phyloP scores from a whole-genome alignment of 1,139 yeast genomes.

The Suhomyces kunorum region DNA sequence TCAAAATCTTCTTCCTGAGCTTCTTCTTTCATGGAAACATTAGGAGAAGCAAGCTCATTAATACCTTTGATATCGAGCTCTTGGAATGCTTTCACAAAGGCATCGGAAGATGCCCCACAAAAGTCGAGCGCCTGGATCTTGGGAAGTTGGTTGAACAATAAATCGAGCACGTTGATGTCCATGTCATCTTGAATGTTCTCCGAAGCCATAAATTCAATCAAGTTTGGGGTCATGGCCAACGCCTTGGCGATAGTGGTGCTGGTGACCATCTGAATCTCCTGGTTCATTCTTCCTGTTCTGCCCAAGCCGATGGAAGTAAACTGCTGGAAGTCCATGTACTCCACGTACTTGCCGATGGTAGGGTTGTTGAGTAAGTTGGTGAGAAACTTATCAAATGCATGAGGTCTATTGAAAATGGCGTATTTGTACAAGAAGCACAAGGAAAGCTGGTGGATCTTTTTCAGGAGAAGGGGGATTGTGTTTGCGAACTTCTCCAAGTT shows the following conservation, averaged over 20 bases:
- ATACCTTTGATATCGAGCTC: conserved; percentile 29
- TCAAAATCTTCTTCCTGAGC: conserved; percentile 9
- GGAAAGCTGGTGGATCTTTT: conserved; percentile 34
- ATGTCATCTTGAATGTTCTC: conserved; percentile 88
- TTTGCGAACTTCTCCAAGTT: conserved; percentile 46
- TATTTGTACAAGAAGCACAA: conserved; percentile 57
- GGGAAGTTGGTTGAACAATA: conserved; percentile 60
- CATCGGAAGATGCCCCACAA: conserved; percentile 79
- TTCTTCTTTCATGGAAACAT: conserved; percentile 12
- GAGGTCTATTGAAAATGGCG: conserved; percentile 77
- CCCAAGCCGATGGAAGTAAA: conserved; percentile 91
- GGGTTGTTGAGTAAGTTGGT: conserved; percentile 52
- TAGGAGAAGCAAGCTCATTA: conserved; percentile 17
- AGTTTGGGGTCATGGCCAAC: conserved; percentile 61
- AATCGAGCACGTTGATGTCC: conserved; percentile 58
- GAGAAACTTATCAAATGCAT: conserved; percentile 73
- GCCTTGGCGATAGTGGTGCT: conserved; percentile 66
- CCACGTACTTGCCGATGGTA: conserved; percentile 64
- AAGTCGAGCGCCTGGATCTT: conserved; percentile 75
- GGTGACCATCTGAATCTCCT: conserved; percentile 89
- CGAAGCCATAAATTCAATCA: conserved; percentile 76
- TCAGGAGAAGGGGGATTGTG: conserved; percentile 40
- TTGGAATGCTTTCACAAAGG: conserved; percentile 65
- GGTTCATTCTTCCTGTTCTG: conserved; percentile 84
- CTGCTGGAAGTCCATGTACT: conserved; percentile 82